These are phyloP conservation scores for Boletus bicolor DNA, from an alignment of 768 basidiomycete species.

Conservation along the genomic window DNA sequence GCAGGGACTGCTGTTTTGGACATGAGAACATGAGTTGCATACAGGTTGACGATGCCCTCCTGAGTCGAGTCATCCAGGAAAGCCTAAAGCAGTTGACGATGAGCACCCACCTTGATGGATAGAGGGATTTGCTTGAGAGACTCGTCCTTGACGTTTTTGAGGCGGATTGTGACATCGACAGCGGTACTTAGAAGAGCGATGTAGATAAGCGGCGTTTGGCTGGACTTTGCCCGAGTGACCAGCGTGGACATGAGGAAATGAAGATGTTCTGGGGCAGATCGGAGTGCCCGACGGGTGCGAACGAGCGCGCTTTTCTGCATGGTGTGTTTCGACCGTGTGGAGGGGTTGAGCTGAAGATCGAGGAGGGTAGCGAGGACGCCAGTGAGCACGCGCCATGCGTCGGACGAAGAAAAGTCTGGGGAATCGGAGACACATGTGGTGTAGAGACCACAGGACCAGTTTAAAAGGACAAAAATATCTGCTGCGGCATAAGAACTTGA, in stretches of 20 bases:
- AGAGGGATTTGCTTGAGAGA: constrained; percentile 41
- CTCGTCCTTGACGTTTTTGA: constrained; percentile 53
- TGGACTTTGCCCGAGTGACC: constrained; percentile 48
- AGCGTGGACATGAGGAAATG: constrained; percentile 51
- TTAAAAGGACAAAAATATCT: constrained; percentile 65
- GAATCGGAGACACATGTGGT: constrained; percentile 45
- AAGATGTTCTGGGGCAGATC: constrained; percentile 56
- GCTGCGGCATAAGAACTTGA: constrained; percentile 53
- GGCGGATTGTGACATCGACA: constrained; percentile 65
- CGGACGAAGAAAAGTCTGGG: constrained; percentile 43
- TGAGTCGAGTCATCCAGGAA: constrained; percentile 25
- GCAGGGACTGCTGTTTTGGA: constrained; percentile 58
- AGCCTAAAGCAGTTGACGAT: background rate
- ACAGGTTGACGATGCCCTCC: constrained; percentile 58
- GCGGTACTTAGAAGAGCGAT: constrained; percentile 63
- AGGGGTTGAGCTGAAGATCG: constrained; percentile 53
- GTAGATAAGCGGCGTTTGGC: constrained; percentile 38
- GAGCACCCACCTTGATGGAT: constrained; percentile 43
- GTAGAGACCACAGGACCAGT: constrained; percentile 69
- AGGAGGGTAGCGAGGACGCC: constrained; percentile 57
- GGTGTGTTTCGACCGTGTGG: constrained; percentile 51
- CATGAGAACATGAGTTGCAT: constrained; percentile 60
- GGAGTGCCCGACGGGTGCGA: constrained; percentile 61
- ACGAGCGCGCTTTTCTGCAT: constrained; percentile 60
- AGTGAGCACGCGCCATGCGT: constrained; percentile 51